These are phyloP conservation scores for Exophiala spinifera DNA, from an alignment of 2,329 filamentous ascomycete species.

Conservation along the genomic window DNA sequence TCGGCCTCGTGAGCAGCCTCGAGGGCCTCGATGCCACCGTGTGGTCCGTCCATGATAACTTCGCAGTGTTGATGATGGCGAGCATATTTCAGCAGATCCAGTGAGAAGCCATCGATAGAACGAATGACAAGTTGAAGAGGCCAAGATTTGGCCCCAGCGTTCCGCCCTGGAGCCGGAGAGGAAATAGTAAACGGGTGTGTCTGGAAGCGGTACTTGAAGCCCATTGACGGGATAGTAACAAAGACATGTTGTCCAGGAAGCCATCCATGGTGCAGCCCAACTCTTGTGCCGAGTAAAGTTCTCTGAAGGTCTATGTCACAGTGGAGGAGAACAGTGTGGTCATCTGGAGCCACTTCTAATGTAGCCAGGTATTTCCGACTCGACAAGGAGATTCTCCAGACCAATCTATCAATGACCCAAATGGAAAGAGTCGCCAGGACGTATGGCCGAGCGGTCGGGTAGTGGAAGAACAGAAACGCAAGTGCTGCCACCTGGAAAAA, in stretches of 20 bases:
- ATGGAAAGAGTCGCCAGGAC: conserved; percentile 54
- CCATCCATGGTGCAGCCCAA: conserved; percentile 53
- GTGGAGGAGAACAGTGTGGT: conserved; percentile 51
- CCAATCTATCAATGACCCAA: conserved; percentile 56
- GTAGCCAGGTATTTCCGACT: conserved; percentile 49
- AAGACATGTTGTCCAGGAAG: conserved; percentile 62
- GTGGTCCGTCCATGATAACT: conserved; percentile 62
- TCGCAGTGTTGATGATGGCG: conserved; percentile 41
- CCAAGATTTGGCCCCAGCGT: conserved; percentile 38
- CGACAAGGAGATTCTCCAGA: conserved; percentile 57
- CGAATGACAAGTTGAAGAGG: conserved; percentile 56
- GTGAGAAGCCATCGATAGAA: conserved; percentile 59
- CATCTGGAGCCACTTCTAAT: conserved; percentile 54
- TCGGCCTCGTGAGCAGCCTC: conserved; percentile 50
- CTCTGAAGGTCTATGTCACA: conserved; percentile 18
- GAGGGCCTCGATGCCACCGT: conserved; percentile 58
- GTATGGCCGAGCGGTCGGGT: conserved; percentile 52
- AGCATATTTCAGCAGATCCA: conserved; percentile 53
- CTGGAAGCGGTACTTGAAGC: conserved; percentile 53
- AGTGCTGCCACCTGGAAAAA: conserved; percentile 56
- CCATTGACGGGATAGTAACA: conserved; percentile 56
- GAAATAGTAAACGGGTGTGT: conserved; percentile 67
- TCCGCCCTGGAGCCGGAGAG: conserved; percentile 38
- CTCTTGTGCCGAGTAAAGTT: conserved; percentile 25
- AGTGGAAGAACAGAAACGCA: conserved; percentile 59